Percentiles rank a stretch among this genome's conserved stretches.
These are phyloP conservation scores for Plasmodium billcollinsi DNA, from an alignment of 169 alveolate genomes.

Conservation along the genomic window DNA sequence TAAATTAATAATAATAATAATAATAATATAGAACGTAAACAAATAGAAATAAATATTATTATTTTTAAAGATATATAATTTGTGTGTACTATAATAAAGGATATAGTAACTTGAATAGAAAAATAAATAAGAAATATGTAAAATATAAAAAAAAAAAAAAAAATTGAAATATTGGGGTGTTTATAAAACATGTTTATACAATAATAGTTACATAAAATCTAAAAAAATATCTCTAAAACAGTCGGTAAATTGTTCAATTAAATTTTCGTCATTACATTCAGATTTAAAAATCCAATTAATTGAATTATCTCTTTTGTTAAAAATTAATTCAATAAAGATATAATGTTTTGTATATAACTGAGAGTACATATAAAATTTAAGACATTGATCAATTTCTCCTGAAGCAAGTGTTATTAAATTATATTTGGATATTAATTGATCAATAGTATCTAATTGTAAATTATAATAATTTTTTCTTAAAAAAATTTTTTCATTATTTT, in stretches of 20 bases:
- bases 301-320: slow-evolving; percentile 57
- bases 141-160: slow-evolving; percentile 4
- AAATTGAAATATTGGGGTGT: neutral
- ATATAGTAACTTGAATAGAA: neutral
- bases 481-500: slow-evolving; percentile 75
- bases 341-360: slow-evolving; percentile 73
- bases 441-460: slow-evolving; percentile 72
- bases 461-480: slow-evolving; percentile 70
- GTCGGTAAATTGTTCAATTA: slow-evolving; percentile 60
- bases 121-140: neutral
- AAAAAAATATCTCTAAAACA: slow-evolving; percentile 72
- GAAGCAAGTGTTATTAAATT: slow-evolving; percentile 67
- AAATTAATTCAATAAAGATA: slow-evolving; percentile 73
- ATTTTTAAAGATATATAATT: neutral
- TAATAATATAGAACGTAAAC: neutral
- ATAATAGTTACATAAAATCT: slow-evolving; percentile 49
- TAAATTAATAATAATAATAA: neutral
- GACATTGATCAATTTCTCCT: slow-evolving; percentile 73
- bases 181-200: neutral
- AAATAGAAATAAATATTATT: neutral
- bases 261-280: slow-evolving; percentile 21
- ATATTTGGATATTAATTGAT: slow-evolving; percentile 68
- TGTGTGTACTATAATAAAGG: neutral
- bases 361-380: slow-evolving; percentile 73
- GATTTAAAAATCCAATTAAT: slow-evolving; percentile 73